These are phyloP conservation scores for Solanum peruvianum DNA, from an alignment of 257 asterid genomes.

Conservation along the genomic window DNA sequence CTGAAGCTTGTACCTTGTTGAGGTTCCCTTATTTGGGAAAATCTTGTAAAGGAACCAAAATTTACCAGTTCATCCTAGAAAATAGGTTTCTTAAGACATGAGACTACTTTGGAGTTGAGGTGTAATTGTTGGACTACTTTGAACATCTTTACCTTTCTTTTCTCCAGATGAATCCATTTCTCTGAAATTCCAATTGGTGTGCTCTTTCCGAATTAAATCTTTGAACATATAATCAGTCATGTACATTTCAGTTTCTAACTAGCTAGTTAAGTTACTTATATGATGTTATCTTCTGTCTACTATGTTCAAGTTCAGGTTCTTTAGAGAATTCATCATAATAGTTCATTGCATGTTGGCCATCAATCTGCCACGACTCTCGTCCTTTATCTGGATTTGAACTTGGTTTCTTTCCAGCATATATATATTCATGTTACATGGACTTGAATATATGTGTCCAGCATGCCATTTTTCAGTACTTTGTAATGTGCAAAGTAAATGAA, in stretches of 20 bases:
- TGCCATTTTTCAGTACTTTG: neutral
- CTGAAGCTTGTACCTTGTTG: constrained; percentile 9
- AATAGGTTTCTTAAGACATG: neutral
- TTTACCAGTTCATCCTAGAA: neutral
- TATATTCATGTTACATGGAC: neutral
- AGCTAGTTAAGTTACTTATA: neutral
- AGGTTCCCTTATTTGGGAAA: neutral
- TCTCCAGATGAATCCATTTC: neutral
- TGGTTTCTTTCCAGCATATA: neutral
- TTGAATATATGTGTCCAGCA: neutral
- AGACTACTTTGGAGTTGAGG: neutral
- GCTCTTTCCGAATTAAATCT: neutral
- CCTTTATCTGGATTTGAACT: neutral
- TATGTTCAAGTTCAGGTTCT: neutral
- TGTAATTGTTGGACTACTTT: neutral
- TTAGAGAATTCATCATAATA: neutral
- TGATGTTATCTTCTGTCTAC: neutral
- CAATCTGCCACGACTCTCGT: neutral
- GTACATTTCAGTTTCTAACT: neutral
- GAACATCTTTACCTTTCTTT: neutral
- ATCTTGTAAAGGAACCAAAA: neutral
- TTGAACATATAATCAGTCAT: neutral
- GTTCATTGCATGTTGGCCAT: neutral
- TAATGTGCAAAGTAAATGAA: neutral
- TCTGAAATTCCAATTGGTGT: neutral